These are phyloP conservation scores for Sutorius australiensis DNA, from an alignment of 768 basidiomycete species.

Conservation along the genomic window DNA sequence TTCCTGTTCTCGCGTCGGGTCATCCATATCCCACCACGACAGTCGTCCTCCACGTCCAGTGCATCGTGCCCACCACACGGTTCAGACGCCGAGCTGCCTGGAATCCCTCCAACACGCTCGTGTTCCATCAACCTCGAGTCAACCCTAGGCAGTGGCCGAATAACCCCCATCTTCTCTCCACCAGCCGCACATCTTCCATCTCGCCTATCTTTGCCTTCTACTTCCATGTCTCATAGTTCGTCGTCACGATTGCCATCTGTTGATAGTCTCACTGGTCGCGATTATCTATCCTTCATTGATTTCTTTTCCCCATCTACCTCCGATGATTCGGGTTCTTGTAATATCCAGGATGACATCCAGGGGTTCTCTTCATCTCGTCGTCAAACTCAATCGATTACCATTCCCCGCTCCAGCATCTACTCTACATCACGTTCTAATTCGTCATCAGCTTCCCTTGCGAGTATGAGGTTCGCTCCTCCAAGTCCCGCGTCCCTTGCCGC, in stretches of 20 bases:
- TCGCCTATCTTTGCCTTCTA: slow-evolving; percentile 19
- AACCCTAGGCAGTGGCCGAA: slow-evolving; percentile 25
- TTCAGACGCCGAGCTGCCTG: neutral
- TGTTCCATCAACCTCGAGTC: slow-evolving; percentile 31
- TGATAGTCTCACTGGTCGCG: slow-evolving; percentile 27
- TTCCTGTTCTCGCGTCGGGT: neutral
- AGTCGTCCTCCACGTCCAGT: slow-evolving; percentile 15
- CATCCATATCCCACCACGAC: slow-evolving; percentile 16
- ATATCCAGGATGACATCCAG: slow-evolving; percentile 1
- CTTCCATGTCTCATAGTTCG: slow-evolving; percentile 17
- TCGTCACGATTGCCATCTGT: slow-evolving; percentile 19
- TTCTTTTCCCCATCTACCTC: slow-evolving; percentile 33
- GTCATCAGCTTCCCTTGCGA: slow-evolving; percentile 27
- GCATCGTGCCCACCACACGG: slow-evolving; percentile 17
- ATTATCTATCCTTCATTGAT: slow-evolving; percentile 47
- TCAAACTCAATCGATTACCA: slow-evolving; percentile 16
- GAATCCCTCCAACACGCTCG: slow-evolving; percentile 21
- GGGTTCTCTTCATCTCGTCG: slow-evolving; percentile 9
- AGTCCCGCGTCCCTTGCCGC: slow-evolving; percentile 17
- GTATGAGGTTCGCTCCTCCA: slow-evolving; percentile 32
- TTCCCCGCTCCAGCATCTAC: slow-evolving; percentile 20
- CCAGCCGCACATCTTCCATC: slow-evolving; percentile 30
- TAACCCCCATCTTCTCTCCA: slow-evolving; percentile 43
- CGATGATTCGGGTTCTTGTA: slow-evolving; percentile 11
- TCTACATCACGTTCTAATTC: slow-evolving; percentile 10